Conservation (phyloP, 106 monocot genomes). For the Iris macrosiphon region DNA sequence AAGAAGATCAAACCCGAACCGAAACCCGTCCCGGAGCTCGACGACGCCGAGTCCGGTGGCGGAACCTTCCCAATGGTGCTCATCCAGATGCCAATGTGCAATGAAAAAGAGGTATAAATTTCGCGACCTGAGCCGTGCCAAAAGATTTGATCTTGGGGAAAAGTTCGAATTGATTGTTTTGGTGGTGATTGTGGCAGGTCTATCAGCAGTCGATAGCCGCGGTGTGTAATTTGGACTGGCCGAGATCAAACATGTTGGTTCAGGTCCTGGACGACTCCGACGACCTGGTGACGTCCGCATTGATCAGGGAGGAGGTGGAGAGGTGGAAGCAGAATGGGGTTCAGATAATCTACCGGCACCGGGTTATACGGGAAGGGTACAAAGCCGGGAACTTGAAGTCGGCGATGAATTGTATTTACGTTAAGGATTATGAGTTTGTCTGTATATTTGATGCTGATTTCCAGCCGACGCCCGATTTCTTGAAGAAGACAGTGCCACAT, state of each 20-base stretch:
- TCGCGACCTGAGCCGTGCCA: not conserved
- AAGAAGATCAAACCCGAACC: conserved; percentile 58
- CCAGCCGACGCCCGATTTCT: conserved; percentile 74
- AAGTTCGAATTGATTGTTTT: not conserved
- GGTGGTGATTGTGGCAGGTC: conserved; percentile 45
- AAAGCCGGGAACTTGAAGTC: conserved; percentile 97
- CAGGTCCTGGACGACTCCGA: conserved; percentile 95
- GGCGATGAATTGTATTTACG: conserved; percentile 88
- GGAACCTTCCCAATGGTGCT: conserved; percentile 79
- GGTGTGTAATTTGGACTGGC: conserved; percentile 87
- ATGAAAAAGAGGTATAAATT: conserved; percentile 78
- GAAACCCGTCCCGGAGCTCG: conserved; percentile 3
- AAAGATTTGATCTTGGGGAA: not conserved
- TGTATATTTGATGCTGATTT: conserved; percentile 96
- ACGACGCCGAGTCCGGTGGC: conserved; percentile 38
- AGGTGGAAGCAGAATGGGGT: conserved; percentile 77
- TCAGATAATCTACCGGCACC: conserved; percentile 70
- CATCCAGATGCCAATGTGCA: conserved; percentile 99
- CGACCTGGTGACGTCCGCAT: conserved; percentile 42
- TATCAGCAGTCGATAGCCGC: conserved; percentile 95
- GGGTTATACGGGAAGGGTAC: conserved; percentile 70
- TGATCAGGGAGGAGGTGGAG: conserved; percentile 82
- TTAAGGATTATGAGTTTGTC: conserved; percentile 94
- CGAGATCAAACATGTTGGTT: conserved; percentile 57
- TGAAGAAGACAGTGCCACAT: conserved; percentile 81